A percentile compares a stretch with the other conserved stretches of the same genome.
These are phyloP conservation scores for Ganoderma sinense DNA, from an alignment of 1,284 basidiomycete genomes.

Conservation along the genomic window DNA sequence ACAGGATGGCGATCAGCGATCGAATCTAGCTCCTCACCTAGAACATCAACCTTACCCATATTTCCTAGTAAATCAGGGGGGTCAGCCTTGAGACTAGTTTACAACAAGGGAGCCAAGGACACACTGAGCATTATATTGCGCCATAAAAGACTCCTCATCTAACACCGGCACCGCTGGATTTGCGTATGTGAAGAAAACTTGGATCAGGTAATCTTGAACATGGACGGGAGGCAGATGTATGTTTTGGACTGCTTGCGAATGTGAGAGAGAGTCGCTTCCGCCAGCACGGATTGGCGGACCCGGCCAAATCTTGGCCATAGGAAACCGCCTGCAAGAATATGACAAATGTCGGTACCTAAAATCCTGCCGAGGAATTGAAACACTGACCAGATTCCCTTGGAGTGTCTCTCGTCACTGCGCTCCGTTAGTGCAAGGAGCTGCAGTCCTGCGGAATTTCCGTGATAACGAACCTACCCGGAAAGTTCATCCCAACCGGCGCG, in stretches of 20 bases:
- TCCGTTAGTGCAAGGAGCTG: conserved; percentile 74
- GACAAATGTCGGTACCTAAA: background rate
- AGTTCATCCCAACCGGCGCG: background rate
- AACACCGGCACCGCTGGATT: conserved; percentile 82
- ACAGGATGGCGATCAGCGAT: background rate
- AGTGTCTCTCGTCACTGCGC: conserved; percentile 62
- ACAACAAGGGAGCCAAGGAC: conserved; percentile 26
- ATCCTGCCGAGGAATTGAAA: too few species aligned
- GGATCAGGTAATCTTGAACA: conserved; percentile 73
- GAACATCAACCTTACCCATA: conserved; percentile 13
- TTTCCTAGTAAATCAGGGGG: conserved; percentile 1
- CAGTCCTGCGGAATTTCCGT: conserved; percentile 77
- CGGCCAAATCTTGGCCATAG: conserved; percentile 62
- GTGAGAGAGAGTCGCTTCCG: background rate
- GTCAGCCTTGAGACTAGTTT: background rate
- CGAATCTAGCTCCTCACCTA: background rate
- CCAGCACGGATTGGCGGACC: conserved; percentile 8
- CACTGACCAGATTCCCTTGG: conserved; percentile 78
- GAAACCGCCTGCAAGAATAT: conserved; percentile 60
- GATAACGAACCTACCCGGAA: conserved; percentile 70
- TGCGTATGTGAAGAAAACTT: conserved; percentile 81
- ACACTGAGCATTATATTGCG: conserved; percentile 68
- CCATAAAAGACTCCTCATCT: conserved; percentile 74
- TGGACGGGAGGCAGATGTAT: conserved; percentile 60
- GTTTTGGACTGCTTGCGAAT: conserved; percentile 45